A percentile compares a stretch with the other conserved stretches of the same genome.
phyloP scores from a whole-genome alignment of 257 asterid genomes.

The Eustoma russellianum region DNA sequence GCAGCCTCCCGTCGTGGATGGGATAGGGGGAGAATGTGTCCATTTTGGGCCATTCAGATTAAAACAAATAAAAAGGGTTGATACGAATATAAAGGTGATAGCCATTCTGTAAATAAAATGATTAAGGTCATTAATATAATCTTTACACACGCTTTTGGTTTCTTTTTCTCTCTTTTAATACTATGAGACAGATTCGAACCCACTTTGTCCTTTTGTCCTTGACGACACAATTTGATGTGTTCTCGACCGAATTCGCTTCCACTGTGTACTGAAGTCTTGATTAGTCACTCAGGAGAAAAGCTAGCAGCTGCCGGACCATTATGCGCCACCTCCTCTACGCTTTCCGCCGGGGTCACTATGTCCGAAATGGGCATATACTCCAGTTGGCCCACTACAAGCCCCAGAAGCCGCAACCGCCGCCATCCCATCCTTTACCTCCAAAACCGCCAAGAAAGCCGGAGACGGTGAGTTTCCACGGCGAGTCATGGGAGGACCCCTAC shows the following conservation, averaged over 20 bases:
- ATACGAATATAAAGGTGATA: no score
- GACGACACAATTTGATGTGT: not conserved
- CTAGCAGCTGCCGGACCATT: constrained; percentile 18
- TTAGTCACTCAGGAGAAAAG: not conserved
- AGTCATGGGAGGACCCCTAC: constrained; percentile 83
- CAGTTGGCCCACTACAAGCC: constrained; percentile 61
- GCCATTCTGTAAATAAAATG: no score
- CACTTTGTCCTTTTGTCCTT: not conserved
- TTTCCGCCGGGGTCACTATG: constrained; percentile 33
- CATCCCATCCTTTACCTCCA: constrained; percentile 73
- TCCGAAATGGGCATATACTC: constrained; percentile 13
- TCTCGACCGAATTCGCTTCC: no score
- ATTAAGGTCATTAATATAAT: no score
- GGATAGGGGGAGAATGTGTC: no score
- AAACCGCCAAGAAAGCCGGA: constrained; percentile 78
- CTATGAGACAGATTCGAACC: not conserved
- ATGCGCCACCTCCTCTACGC: constrained; percentile 63
- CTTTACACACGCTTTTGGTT: no score
- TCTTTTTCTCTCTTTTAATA: not conserved
- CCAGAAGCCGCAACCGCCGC: constrained; percentile 54
- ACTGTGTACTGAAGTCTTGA: no score
- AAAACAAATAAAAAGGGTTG: no score
- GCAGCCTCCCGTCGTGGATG: no score
- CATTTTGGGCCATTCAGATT: no score
- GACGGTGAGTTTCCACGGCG: constrained; percentile 57